phyloP scores from a whole-genome alignment of 805 yeast species.

The Ascoidea asiatica region DNA sequence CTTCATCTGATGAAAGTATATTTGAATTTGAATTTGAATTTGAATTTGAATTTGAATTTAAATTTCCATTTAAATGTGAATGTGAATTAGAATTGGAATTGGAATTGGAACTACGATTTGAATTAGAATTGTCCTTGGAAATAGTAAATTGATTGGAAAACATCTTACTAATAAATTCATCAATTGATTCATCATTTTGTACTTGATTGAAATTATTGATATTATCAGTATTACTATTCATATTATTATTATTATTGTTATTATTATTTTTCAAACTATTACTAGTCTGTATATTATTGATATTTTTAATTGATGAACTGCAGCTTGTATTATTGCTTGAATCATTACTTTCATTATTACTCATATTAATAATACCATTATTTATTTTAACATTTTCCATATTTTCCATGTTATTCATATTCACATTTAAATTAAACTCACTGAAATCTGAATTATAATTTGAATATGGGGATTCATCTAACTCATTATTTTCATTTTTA shows the following conservation, averaged over 20 bases:
- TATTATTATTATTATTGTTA: not conserved
- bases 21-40: not conserved
- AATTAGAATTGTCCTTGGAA: not conserved
- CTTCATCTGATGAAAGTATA: not conserved
- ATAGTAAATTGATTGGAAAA: not conserved
- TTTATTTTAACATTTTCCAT: no score
- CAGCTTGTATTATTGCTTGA: no score
- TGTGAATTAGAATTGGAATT: not conserved
- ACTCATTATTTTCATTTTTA: no score
- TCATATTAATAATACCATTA: no score
- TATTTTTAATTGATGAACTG: no score
- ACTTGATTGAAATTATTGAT: not conserved
- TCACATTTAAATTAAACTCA: no score
- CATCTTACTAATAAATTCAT: not conserved
- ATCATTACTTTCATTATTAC: no score
- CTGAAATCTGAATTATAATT: no score
- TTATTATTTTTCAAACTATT: no score
- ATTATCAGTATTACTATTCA: not conserved
- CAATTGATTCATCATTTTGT: not conserved
- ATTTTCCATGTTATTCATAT: no score
- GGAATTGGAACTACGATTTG: not conserved
- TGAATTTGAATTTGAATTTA: not conserved
- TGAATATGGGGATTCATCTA: no score
- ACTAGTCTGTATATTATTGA: no score
- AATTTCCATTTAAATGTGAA: not conserved